Conservation (phyloP, 2,329 filamentous ascomycete genomes). For the Penicillium sumatraense region DNA sequence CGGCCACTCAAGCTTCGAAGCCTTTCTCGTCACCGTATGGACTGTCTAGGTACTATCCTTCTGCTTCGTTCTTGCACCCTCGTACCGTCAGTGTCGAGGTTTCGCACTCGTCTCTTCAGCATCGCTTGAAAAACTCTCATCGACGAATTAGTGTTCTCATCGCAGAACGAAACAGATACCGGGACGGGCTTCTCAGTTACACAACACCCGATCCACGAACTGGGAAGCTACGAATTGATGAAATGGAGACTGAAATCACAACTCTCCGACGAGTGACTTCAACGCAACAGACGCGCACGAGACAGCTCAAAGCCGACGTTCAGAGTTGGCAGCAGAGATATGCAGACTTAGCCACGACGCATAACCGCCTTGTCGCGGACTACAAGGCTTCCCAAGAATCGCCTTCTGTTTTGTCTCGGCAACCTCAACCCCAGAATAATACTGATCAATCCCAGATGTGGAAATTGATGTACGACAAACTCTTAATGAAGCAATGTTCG, state of each 20-base stretch:
- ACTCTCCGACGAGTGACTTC: conserved; percentile 31
- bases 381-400: conserved; percentile 26
- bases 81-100: conserved; percentile 21
- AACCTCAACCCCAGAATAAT: neutral
- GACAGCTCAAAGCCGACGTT: conserved; percentile 32
- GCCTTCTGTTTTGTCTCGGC: neutral
- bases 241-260: conserved; percentile 12
- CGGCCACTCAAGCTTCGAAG: neutral
- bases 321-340: conserved; percentile 30
- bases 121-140: conserved; percentile 27
- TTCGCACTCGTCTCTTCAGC: conserved; percentile 24
- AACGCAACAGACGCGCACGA: conserved; percentile 28
- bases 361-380: conserved; percentile 13
- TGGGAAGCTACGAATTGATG: conserved; percentile 27
- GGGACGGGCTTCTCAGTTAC: conserved; percentile 28
- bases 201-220: conserved; percentile 30
- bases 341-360: conserved; percentile 21
- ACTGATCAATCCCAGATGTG: neutral
- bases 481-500: neutral
- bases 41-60: conserved; percentile 35
- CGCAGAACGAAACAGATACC: conserved; percentile 35
- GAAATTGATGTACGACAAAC: conserved; percentile 1
- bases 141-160: conserved; percentile 29
- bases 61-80: conserved; percentile 32
- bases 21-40: conserved; percentile 35